Base-by-base conservation (phyloP, 148 eudicot genomes). In the Fallopia convolvulus region DNA sequence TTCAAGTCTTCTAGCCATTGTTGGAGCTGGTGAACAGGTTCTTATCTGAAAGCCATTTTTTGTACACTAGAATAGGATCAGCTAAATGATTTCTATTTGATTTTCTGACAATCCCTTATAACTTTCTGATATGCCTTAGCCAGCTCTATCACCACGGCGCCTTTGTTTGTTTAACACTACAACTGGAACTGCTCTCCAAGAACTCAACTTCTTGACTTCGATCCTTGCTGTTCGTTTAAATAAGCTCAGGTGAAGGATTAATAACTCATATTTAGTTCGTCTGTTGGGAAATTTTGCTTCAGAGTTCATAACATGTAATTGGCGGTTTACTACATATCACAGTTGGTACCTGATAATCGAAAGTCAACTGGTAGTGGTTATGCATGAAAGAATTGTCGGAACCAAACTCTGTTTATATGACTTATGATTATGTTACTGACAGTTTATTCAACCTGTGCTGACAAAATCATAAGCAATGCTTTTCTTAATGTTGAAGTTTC, bases 11-110 rank as follows among this genome's bases (percentile, higher is more conserved):
- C 88, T 95, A 63, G 97, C 94, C 79, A 87, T 95, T 76, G 99
- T 95, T 76, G 99, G 99, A 80, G 99, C 99, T 86, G 99, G 97
- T 76, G 93, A 92, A 87, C 99, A 92, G 97, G 99, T 95, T 56
- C 32, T 50, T 44, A 46, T 40, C 30, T 26, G 17, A 39, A 39
- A 39, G 26, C 49, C 74, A 61, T 61, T 61, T 61, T 17, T 61
- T 26, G 33, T 23, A 60, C 15, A 61, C 70, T 9, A 30, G 70
- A 30, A 13, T 20, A 26, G 9, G 70, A 61, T 61, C 39, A 61
- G 21, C 72, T 68, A 17, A 15, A 15, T 68, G 20, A 68, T 68
- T 68, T 68, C 41, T 32, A 18, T 65, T 65, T 68, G 44, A 17
- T 68, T 14, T 68, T 36, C 72, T 39, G 72, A 68, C 14, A 6